A percentile compares a stretch with the other conserved stretches of the same genome.
Conservation (phyloP, 2,329 filamentous ascomycete genomes). For the Rhexocercosporidium sp. region DNA sequence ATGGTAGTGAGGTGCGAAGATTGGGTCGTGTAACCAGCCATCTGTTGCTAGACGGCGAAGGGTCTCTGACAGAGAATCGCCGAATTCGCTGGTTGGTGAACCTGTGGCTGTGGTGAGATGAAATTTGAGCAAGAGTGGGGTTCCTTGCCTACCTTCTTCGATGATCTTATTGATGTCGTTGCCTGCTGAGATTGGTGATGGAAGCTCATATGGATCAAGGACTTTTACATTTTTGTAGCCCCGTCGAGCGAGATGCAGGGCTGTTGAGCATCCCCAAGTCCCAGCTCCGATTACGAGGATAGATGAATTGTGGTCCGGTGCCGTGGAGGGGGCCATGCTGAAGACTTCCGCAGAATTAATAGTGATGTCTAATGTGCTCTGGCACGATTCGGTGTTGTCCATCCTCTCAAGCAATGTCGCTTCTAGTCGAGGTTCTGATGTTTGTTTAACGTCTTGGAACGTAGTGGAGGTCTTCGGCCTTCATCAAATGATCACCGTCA, state of each 20-base stretch:
- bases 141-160: slow-evolving; percentile 28
- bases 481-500: too few species aligned
- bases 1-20: slow-evolving; percentile 52
- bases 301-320: slow-evolving; percentile 4
- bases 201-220: slow-evolving; percentile 53
- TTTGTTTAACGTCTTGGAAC: too few species aligned
- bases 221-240: slow-evolving; percentile 55
- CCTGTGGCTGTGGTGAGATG: slow-evolving; percentile 22
- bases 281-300: slow-evolving; percentile 50
- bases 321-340: neutral
- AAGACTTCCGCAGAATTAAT: neutral
- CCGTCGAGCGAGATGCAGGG: slow-evolving; percentile 48
- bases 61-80: slow-evolving; percentile 38
- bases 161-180: slow-evolving; percentile 68
- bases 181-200: slow-evolving; percentile 54
- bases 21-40: slow-evolving; percentile 50
- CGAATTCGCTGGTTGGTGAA: slow-evolving; percentile 36
- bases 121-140: slow-evolving; percentile 15
- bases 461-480: too few species aligned
- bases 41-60: slow-evolving; percentile 46
- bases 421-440: too few species aligned
- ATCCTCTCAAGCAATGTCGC: too few species aligned
- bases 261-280: slow-evolving; percentile 50
- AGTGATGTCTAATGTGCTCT: neutral
- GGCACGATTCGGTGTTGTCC: too few species aligned